Evolutionary conservation across 192 early-diverging fungal genomes (phyloP).

Genomic region (Coemansia sp.): DNA sequence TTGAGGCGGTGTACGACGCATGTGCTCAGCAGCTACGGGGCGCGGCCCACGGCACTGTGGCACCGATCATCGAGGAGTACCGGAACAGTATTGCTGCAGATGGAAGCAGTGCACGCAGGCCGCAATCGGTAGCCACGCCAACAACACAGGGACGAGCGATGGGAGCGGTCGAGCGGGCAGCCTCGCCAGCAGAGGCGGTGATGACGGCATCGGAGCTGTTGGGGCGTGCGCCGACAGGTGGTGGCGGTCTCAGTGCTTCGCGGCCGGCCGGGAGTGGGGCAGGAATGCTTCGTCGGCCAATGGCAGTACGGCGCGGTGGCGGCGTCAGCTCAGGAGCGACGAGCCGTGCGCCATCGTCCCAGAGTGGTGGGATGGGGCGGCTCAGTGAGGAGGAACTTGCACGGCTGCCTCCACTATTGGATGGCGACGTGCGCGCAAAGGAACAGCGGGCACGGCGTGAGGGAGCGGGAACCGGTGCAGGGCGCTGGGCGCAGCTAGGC

Average conservation of each 20-base stretch:
- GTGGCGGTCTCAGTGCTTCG: background rate
- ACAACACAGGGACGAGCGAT: background rate
- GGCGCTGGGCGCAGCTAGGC: constrained; percentile 48
- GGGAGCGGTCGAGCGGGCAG: constrained; percentile 17
- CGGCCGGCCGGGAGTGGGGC: constrained; percentile 7
- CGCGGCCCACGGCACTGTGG: constrained; percentile 67
- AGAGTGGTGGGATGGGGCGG: constrained; percentile 23
- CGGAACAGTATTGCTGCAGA: constrained; percentile 46
- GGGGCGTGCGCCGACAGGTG: constrained; percentile 19
- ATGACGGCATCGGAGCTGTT: constrained; percentile 53
- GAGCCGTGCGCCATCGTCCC: constrained; percentile 35
- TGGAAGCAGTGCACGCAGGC: background rate
- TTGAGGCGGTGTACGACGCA: constrained; percentile 66
- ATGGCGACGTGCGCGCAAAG: constrained; percentile 65
- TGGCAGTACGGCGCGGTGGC: constrained; percentile 38
- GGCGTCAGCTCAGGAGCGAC: constrained; percentile 11
- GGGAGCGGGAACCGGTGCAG: constrained; percentile 59
- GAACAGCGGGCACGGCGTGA: constrained; percentile 71
- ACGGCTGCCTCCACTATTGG: constrained; percentile 59
- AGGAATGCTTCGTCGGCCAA: constrained; percentile 47
- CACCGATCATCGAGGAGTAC: constrained; percentile 73
- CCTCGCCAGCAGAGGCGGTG: constrained; percentile 44
- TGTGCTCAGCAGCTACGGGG: constrained; percentile 73
- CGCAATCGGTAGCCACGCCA: no score
- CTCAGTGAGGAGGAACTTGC: constrained; percentile 52